Conservation (phyloP, 1,139 yeast genomes). For the Lodderomyces elongisporus region DNA sequence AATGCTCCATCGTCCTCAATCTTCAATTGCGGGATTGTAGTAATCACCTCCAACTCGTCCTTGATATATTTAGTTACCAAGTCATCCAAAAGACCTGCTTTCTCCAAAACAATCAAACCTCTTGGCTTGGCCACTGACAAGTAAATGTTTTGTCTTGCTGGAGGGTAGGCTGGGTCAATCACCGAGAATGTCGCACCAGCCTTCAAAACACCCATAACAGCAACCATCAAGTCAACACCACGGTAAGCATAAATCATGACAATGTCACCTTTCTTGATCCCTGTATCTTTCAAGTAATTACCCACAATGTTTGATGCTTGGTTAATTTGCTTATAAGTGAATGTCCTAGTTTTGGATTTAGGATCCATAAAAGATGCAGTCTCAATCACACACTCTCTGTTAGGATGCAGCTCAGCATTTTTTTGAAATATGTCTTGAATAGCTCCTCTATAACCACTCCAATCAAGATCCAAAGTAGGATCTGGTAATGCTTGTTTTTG, state of each 20-base stretch:
- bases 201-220: slow-evolving; percentile 95
- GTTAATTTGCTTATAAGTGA: slow-evolving; percentile 80
- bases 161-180: slow-evolving; percentile 98
- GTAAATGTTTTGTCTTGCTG: slow-evolving; percentile 92
- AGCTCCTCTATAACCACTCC: slow-evolving; percentile 90
- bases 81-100: slow-evolving; percentile 79
- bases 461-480: slow-evolving; percentile 81
- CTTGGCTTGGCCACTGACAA: slow-evolving; percentile 88
- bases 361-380: slow-evolving; percentile 68
- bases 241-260: slow-evolving; percentile 97
- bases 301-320: slow-evolving; percentile 94
- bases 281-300: slow-evolving; percentile 74
- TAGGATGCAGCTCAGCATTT: slow-evolving; percentile 80
- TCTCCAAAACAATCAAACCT: slow-evolving; percentile 82
- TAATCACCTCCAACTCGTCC: slow-evolving; percentile 63
- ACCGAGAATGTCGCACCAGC: slow-evolving; percentile 99
- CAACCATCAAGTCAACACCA: slow-evolving; percentile 93
- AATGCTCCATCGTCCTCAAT: slow-evolving; percentile 74
- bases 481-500: slow-evolving; percentile 70
- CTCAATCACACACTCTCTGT: slow-evolving; percentile 85
- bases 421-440: slow-evolving; percentile 90
- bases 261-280: slow-evolving; percentile 85
- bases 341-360: slow-evolving; percentile 56
- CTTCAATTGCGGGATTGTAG: slow-evolving; percentile 73
- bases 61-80: slow-evolving; percentile 73